Percentiles rank a stretch among this genome's conserved stretches.
Conservation (phyloP, 805 yeast genomes). For the Zygoascus bituminiphila region DNA sequence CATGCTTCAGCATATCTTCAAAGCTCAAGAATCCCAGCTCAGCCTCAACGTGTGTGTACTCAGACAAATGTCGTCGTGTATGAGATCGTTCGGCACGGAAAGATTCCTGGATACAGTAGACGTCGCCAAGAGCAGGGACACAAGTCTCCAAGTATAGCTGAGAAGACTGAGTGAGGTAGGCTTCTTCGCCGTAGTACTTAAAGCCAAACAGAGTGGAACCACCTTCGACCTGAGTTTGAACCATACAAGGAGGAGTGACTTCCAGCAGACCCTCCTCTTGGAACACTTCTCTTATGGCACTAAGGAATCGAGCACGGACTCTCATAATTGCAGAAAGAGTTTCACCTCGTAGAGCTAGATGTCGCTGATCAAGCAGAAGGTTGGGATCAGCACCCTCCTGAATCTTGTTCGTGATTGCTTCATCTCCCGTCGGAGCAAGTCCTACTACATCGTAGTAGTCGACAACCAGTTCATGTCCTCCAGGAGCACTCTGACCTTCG, state of each 20-base stretch:
- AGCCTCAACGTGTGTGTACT: constrained; percentile 94
- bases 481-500: constrained; percentile 95
- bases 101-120: constrained; percentile 94
- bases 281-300: constrained; percentile 67
- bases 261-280: constrained; percentile 69
- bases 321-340: constrained; percentile 86
- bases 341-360: constrained; percentile 94
- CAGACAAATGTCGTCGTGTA: constrained; percentile 95
- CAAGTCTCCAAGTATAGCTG: constrained; percentile 95
- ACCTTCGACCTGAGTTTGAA: constrained; percentile 98
- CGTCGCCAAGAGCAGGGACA: constrained; percentile 94
- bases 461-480: constrained; percentile 87
- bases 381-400: constrained; percentile 94
- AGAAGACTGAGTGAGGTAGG: constrained; percentile 92
- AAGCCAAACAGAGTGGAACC: constrained; percentile 92
- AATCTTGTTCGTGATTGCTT: constrained; percentile 87
- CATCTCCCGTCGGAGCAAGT: constrained; percentile 94
- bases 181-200: constrained; percentile 95
- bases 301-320: constrained; percentile 77
- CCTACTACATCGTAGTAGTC: constrained; percentile 88
- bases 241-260: constrained; percentile 99
- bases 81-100: constrained; percentile 99
- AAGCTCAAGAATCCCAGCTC: constrained; percentile 84
- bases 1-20: constrained; percentile 77
- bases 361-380: constrained; percentile 87